Evolutionary conservation across 306 rosid genomes (phyloP).

Genomic region (Quercus bicolor): DNA sequence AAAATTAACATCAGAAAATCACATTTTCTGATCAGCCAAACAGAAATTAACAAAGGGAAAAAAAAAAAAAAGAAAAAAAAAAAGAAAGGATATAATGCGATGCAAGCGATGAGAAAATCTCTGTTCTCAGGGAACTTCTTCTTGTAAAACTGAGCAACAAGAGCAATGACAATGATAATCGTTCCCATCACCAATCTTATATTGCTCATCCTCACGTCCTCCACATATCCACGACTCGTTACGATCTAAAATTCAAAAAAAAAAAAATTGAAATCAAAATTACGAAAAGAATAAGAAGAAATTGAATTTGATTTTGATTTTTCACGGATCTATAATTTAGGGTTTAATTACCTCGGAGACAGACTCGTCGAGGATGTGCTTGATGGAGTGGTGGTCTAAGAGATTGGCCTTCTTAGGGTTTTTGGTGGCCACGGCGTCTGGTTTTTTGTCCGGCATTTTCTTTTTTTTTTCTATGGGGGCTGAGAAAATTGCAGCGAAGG

Average conservation of each 20-base stretch:
- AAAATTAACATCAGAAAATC: not conserved
- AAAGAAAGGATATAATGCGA: conserved; percentile 71
- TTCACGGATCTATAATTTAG: conserved; percentile 11
- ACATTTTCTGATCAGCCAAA: conserved; percentile 9
- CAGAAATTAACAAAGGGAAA: not conserved
- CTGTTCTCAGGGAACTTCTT: conserved; percentile 90
- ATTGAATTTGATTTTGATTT: no score
- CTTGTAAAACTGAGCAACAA: conserved; percentile 89
- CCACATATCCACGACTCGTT: conserved; percentile 67
- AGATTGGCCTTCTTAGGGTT: conserved; percentile 82
- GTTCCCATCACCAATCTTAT: conserved; percentile 59
- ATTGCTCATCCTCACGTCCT: conserved; percentile 90
- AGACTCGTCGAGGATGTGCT: conserved; percentile 83
- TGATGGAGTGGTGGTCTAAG: conserved; percentile 78
- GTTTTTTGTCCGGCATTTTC: conserved; percentile 27
- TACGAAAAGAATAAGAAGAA: not conserved
- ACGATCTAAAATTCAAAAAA: conserved; percentile 44
- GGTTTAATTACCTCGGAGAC: conserved; percentile 72
- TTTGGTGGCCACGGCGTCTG: conserved; percentile 34
- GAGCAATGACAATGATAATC: conserved; percentile 68
- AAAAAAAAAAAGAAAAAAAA: not conserved
- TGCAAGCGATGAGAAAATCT: conserved; percentile 76
- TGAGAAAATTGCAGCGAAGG: no score
- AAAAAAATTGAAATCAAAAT: not conserved
- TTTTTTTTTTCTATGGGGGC: no score